phyloP scores from a whole-genome alignment of 116 monocot species.

The Zostera marina region DNA sequence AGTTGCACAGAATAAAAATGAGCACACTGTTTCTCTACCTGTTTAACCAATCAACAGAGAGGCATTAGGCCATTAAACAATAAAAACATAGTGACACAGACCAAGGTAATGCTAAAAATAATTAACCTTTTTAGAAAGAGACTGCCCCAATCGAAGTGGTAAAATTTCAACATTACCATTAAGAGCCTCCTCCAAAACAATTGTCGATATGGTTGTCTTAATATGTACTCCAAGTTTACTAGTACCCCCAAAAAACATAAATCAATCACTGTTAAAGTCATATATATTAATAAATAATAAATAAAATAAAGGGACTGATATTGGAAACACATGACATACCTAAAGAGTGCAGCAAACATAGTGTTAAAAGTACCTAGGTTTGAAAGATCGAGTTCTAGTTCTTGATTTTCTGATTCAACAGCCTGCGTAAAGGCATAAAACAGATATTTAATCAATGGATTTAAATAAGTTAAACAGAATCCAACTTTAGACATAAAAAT shows the following conservation, averaged over 20 bases:
- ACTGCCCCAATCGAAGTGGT: slow-evolving; percentile 42
- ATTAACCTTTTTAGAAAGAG: slow-evolving; percentile 58
- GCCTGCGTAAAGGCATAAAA: slow-evolving; percentile 26
- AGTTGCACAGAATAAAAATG: slow-evolving; percentile 86
- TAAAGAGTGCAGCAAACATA: slow-evolving; percentile 96
- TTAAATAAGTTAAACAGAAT: neutral
- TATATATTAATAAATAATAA: neutral
- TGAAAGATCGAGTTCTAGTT: slow-evolving; percentile 90
- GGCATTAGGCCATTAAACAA: neutral
- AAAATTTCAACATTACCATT: slow-evolving; percentile 47
- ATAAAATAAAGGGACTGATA: neutral
- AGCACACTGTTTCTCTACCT: slow-evolving; percentile 95
- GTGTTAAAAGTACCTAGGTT: slow-evolving; percentile 78
- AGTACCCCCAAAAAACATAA: slow-evolving; percentile 1
- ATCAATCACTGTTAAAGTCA: slow-evolving; percentile 1
- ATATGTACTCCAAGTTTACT: slow-evolving; percentile 99
- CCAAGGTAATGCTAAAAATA: neutral
- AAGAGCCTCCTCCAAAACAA: slow-evolving; percentile 84
- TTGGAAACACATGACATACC: slow-evolving; percentile 31
- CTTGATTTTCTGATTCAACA: slow-evolving; percentile 66
- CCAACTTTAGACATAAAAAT: neutral
- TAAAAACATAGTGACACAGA: neutral
- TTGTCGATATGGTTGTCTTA: slow-evolving; percentile 88
- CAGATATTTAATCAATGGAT: neutral
- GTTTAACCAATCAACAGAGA: slow-evolving; percentile 6